phyloP scores from a whole-genome alignment of 2,329 filamentous ascomycete species.

The Epichloe sibirici region DNA sequence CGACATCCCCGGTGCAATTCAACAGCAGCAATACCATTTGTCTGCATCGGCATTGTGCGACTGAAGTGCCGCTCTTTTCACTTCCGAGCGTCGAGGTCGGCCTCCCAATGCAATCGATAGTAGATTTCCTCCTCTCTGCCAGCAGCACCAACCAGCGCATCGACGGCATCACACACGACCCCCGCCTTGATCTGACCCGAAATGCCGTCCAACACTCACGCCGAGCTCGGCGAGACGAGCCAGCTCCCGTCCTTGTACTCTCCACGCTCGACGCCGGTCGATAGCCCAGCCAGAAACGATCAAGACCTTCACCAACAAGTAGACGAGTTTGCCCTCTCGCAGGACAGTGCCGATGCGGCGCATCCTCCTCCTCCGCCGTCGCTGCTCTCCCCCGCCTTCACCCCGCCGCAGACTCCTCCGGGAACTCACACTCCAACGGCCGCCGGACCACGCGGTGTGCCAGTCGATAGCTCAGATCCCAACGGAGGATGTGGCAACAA shows the following conservation, averaged over 20 bases:
- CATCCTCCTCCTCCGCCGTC: slow-evolving; percentile 42
- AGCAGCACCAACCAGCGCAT: background rate
- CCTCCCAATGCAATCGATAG: background rate
- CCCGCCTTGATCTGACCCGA: background rate
- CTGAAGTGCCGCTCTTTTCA: background rate
- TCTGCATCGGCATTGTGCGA: background rate
- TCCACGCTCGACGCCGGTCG: slow-evolving; percentile 22
- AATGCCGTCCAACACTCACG: slow-evolving; percentile 3
- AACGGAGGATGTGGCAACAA: slow-evolving; percentile 49
- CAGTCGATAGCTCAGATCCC: slow-evolving; percentile 46
- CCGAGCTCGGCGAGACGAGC: slow-evolving; percentile 14
- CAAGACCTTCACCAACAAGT: slow-evolving; percentile 12
- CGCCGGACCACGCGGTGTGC: slow-evolving; percentile 37
- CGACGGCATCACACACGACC: background rate
- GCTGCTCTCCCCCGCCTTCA: slow-evolving; percentile 82
- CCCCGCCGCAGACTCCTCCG: slow-evolving; percentile 55
- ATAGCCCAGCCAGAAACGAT: slow-evolving; percentile 10
- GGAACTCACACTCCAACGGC: slow-evolving; percentile 40
- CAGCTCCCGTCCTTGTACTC: slow-evolving; percentile 37
- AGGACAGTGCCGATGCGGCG: slow-evolving; percentile 10
- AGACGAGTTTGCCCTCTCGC: slow-evolving; percentile 26
- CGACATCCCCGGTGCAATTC: background rate
- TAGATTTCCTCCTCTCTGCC: background rate
- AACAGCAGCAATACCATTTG: background rate
- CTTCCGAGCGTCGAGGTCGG: background rate